Base-by-base conservation (phyloP, 208 protist genomes). In the Acanthamoeba lenticulata region DNA sequence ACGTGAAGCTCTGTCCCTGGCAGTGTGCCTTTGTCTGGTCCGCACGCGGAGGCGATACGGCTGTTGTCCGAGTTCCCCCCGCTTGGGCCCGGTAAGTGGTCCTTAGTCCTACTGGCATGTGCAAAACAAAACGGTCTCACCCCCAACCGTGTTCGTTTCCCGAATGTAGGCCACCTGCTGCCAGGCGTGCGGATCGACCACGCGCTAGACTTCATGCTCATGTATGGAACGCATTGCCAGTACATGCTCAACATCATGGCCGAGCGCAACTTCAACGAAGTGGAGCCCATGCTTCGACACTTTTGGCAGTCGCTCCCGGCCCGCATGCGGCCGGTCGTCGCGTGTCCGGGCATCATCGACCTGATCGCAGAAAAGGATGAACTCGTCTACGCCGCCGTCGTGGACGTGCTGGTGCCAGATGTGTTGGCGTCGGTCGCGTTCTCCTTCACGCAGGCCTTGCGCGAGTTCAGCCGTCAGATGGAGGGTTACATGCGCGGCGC, bases 301-400 rank as follows among this genome's bases (percentile, higher is more conserved):
- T 93, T 93, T 21, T 93, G 89, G 89, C 49, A 74, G 89, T 55
- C 60, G 2, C 47, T 93, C 32, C 47, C 77, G 15, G 29, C 67
- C 32, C 89, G 49, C 36, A 67, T 77, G 45, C n/a, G 38, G 4
- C 47, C 89, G 3, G 45, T 93, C 62, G 19, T 81, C 29, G 57
- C 77, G 6, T 86, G 34, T 17, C 60, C 44, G 27, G 89, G 55
- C 29, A 27, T 93, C 13, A 60, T 79, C 49, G 36, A 65, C 9
- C 60, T 62, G n/a, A 81, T 93, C 49, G 44, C 49, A 17, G 89
- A 93, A 21, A 93, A 93, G 60, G 89, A 93, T 34, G 45, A 93
- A 32, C n/a, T 93, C 55, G 49, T 81, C 47, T 93, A 93, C 62
- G 32, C 69, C 42, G 55, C 62, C n/a, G 55, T 79, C 44, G 42